These are phyloP conservation scores for Dactylella cylindrospora DNA, from an alignment of 2,329 filamentous ascomycete genomes.

Conservation along the genomic window DNA sequence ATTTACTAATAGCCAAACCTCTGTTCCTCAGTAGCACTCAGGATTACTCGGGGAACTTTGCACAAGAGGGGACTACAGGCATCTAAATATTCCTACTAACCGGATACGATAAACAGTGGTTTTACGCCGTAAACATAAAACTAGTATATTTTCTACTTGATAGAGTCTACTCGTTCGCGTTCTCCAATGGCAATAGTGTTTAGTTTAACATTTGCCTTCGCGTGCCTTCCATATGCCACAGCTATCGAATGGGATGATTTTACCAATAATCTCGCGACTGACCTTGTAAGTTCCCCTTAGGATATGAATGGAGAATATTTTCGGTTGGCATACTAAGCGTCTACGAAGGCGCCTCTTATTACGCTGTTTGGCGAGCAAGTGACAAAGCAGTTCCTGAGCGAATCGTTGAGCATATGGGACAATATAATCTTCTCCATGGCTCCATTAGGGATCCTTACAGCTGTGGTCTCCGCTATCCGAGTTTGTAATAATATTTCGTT, in stretches of 20 bases:
- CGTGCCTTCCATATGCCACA: neutral
- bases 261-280: constrained; percentile 20
- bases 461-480: constrained; percentile 50
- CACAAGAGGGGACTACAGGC: no score
- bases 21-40: no score
- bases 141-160: no score
- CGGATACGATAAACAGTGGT: no score
- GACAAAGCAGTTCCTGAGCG: constrained; percentile 53
- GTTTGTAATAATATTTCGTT: constrained; percentile 37
- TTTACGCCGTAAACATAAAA: no score
- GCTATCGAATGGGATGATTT: constrained; percentile 23
- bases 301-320: neutral
- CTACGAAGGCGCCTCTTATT: constrained; percentile 49
- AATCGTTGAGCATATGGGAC: constrained; percentile 50
- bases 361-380: constrained; percentile 53
- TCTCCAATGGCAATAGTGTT: no score
- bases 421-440: constrained; percentile 56
- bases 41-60: no score
- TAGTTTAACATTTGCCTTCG: neutral
- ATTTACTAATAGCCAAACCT: no score
- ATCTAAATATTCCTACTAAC: no score
- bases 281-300: neutral
- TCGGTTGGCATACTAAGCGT: neutral
- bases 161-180: no score
- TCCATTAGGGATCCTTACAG: constrained; percentile 54